Evolutionary conservation across 345 rosid genomes (phyloP), one percentile per base, ranked within the genome.

Genomic region (Citrus mangshanensis): DNA sequence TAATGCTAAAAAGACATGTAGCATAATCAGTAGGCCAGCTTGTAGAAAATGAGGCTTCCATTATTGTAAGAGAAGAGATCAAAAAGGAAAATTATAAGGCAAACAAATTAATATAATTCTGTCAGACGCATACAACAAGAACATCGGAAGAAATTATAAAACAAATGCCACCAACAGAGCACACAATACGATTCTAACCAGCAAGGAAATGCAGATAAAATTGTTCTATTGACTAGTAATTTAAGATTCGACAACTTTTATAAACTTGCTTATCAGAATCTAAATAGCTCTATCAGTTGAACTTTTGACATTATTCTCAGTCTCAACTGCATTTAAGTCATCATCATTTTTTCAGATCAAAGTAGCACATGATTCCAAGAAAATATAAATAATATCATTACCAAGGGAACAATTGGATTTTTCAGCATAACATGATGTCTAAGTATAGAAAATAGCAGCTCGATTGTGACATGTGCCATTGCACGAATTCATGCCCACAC

Each of bases 1-100:
- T 86, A 95, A 84, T 95, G 99, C 99, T 95, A 91, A 74, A 84
- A 22, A 68, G 80, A 84, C 70, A 72, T 51, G 68, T 51, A 69
- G 34, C 55, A 55, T 56, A 68, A 77, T 73, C 77, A 70, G 74
- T 19, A 72, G 69, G 59, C 56, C 49, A 82, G 24, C 62, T 69
- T 37, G 65, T 32, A 49, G 77, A 60, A 70, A 28, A 30, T 22
- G 9, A 10, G 32, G 4, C 34, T n/a, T 35, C 18, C 49, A 55
- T 14, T 21, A 74, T 58, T 67, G 27, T 37, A 1, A 72, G 28
- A 34, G 24, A 28, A 54, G 35, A 73, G 55, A 65, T 22, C 22
- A 38, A 58, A 72, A 24, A 30, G 6, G 60, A 54, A 62, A 75
- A 46, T 10, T 54, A 30, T 4, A 21, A 30, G 10, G 37, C 6